A percentile compares a stretch with the other conserved stretches of the same genome.
Evolutionary conservation across 495 filamentous ascomycete genomes (phyloP).

Genomic region (Pseudevernia furfuracea): DNA sequence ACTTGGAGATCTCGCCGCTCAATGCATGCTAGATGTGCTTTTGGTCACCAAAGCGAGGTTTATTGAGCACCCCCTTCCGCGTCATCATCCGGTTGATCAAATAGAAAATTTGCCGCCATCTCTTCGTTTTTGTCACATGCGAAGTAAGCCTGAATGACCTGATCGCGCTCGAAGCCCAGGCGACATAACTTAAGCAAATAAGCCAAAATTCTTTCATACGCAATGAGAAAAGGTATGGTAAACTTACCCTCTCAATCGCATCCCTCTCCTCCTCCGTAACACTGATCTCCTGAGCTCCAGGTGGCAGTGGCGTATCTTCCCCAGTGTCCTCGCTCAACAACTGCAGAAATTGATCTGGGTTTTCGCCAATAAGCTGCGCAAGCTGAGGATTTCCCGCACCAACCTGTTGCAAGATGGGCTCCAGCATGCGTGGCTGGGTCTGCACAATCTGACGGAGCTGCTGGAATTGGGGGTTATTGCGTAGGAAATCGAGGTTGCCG

Average conservation of each 20-base stretch:
- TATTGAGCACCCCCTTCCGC: constrained; percentile 41
- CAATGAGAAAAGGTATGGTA: background rate
- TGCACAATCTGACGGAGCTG: constrained; percentile 95
- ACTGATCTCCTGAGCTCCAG: constrained; percentile 78
- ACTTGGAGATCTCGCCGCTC: background rate
- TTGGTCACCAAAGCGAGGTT: background rate
- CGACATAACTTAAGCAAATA: constrained; percentile 67
- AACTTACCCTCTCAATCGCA: constrained; percentile 87
- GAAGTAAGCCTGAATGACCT: constrained; percentile 97
- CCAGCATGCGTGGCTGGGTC: constrained; percentile 94
- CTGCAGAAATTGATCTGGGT: constrained; percentile 87
- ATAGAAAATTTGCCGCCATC: constrained; percentile 92
- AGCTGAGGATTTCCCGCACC: constrained; percentile 93
- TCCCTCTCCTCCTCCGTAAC: constrained; percentile 95
- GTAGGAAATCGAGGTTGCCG: constrained; percentile 87
- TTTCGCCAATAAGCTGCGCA: constrained; percentile 76
- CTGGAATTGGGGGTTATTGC: constrained; percentile 94
- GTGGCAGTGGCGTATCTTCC: constrained; percentile 67
- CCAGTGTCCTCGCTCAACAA: constrained; percentile 75
- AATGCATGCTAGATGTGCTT: background rate
- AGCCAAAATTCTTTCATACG: constrained; percentile 26
- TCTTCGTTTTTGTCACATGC: constrained; percentile 99
- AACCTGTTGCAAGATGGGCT: constrained; percentile 93
- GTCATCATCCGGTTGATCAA: constrained; percentile 89
- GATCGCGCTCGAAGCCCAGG: constrained; percentile 85